Conservation (phyloP, 192 early-diverging fungal genomes). For the Coemansia erecta region DNA sequence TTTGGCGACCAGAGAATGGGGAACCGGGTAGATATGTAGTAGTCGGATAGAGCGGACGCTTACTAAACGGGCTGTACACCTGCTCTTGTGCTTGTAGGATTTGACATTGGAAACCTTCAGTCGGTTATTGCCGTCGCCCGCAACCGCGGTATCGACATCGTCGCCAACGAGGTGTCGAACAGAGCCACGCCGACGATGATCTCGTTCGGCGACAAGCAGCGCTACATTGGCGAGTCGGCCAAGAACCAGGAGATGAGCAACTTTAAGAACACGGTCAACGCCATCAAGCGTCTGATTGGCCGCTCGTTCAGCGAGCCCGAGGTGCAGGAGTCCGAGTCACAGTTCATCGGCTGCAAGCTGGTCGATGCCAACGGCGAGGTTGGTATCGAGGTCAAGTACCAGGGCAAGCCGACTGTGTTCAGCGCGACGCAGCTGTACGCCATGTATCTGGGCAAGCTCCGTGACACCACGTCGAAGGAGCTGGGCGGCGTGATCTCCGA, state of each 20-base stretch:
- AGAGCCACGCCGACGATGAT: slow-evolving; percentile 92
- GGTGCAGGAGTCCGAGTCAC: slow-evolving; percentile 76
- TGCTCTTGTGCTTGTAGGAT: slow-evolving; percentile 58
- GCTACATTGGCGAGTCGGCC: slow-evolving; percentile 92
- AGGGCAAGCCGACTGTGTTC: slow-evolving; percentile 72
- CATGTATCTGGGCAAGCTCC: slow-evolving; percentile 94
- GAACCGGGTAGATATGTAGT: not conserved
- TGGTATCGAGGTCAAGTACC: slow-evolving; percentile 82
- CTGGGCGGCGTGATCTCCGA: slow-evolving; percentile 84
- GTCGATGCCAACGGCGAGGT: slow-evolving; percentile 81
- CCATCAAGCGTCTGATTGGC: slow-evolving; percentile 89
- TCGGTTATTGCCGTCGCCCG: slow-evolving; percentile 95
- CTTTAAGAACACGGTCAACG: slow-evolving; percentile 92
- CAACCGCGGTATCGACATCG: slow-evolving; percentile 98
- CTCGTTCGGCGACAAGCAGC: slow-evolving; percentile 92
- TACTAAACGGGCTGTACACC: not conserved
- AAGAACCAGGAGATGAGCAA: slow-evolving; percentile 96
- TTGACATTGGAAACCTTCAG: slow-evolving; percentile 96
- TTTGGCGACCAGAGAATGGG: not conserved
- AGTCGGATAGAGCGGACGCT: not conserved
- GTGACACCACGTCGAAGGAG: slow-evolving; percentile 82
- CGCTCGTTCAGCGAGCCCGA: slow-evolving; percentile 84
- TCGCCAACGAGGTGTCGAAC: slow-evolving; percentile 96
- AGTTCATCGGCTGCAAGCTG: slow-evolving; percentile 79
- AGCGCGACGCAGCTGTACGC: slow-evolving; percentile 85